Conservation (phyloP, 208 protist species). For the Acanthamoeba culbertsoni region DNA sequence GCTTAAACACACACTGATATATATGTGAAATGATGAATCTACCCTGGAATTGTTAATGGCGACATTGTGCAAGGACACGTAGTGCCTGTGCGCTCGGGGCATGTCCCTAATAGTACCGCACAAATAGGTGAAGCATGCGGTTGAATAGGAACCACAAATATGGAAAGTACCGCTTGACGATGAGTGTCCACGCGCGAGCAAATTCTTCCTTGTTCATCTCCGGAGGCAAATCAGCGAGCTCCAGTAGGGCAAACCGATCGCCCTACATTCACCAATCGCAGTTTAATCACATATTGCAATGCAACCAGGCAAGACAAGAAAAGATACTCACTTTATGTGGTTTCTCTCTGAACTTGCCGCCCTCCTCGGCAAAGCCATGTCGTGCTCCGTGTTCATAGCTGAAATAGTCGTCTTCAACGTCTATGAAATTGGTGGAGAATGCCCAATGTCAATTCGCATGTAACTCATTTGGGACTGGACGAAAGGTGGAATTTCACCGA, state of each 20-base stretch:
- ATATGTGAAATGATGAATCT: no score
- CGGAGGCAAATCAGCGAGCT: background rate
- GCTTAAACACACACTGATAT: no score
- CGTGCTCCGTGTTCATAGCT: background rate
- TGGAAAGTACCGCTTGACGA: background rate
- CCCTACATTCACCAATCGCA: background rate
- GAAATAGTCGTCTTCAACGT: slow-evolving; percentile 1
- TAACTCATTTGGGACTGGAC: background rate
- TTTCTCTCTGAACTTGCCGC: background rate
- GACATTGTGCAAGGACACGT: background rate
- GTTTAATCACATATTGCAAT: background rate
- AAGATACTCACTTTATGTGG: background rate
- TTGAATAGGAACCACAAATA: background rate
- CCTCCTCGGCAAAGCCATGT: background rate
- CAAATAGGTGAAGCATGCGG: no score
- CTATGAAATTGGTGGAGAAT: background rate
- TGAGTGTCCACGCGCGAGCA: background rate
- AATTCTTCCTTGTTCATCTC: slow-evolving; percentile 20
- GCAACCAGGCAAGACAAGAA: background rate
- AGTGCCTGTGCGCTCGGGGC: background rate
- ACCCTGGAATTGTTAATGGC: background rate
- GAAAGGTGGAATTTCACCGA: background rate
- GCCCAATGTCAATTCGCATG: background rate
- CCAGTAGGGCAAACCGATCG: background rate
- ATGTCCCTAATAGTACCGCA: no score